Base-by-base conservation (phyloP, 139 green algal species). In the Chlamydomonas incerta region DNA sequence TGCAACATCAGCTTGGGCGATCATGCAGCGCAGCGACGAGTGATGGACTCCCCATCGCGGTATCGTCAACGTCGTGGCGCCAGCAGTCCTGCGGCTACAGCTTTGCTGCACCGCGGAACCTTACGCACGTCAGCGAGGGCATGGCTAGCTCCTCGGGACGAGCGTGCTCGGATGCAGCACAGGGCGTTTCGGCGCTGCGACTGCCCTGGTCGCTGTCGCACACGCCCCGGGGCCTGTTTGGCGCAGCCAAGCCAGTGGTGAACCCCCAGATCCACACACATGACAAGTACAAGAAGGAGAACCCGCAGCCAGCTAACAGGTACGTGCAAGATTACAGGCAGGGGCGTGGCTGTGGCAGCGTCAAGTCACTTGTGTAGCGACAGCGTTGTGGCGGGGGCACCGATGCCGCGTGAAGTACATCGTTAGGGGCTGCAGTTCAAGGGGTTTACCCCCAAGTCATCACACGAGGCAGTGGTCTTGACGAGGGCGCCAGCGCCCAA, bases 251-350 rank as follows among this genome's bases (percentile, higher is more conserved):
- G 60, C 37, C 74, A 1, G 29, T 41, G 52, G 72, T 80, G 8
- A 89, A 89, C 70, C 72, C 65, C 9, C 85, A 89, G 23, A 86
- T 86, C 29, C 85, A 89, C 69, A 89, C 75, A 0, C 85, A 89
- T 17, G 85, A 89, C 37, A 89, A 89, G 69, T 89, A 89, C 58
- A 89, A 89, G 31, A 47, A 35, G n/a, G 57, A n/a, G 11, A 69
- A 84, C 67, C 37, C 37, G 6, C 85, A 89, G 85, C 85, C 85
- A 20, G 41, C 41, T 8, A 50, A 50, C 41, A 50, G 41, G 41
- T 50, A 8, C 41, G 41, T 5, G n/a, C n/a, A n/a, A n/a, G n/a
- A n/a, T n/a, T n/a, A n/a, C n/a, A n/a, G n/a, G n/a, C n/a, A n/a
- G n/a, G n/a, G n/a, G n/a, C n/a, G n/a, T n/a, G n/a, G n/a, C n/a